phyloP scores from a whole-genome alignment of 352 stramenopile genomes.

The Globisporangium camurandrum region DNA sequence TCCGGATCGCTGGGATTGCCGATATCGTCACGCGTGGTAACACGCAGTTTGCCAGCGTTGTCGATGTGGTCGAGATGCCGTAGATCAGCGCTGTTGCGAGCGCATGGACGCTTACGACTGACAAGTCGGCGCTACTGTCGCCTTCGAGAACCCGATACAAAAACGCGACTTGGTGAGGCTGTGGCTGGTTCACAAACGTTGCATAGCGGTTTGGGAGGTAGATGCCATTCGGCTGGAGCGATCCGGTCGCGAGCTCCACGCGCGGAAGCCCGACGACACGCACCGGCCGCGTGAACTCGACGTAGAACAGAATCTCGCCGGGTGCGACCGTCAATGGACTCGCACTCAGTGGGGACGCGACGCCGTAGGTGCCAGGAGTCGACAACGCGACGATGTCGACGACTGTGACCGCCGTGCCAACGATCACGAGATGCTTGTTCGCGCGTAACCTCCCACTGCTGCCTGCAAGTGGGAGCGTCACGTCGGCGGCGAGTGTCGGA shows the following conservation, averaged over 20 bases:
- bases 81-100: slow-evolving; percentile 34
- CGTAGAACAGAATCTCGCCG: slow-evolving; percentile 60
- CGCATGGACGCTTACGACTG: slow-evolving; percentile 35
- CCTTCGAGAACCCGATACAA: slow-evolving; percentile 52
- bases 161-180: slow-evolving; percentile 42
- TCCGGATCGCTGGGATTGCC: slow-evolving; percentile 18
- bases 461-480: slow-evolving; percentile 22
- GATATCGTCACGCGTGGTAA: slow-evolving; percentile 35
- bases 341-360: slow-evolving; percentile 39
- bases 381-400: slow-evolving; percentile 40
- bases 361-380: slow-evolving; percentile 42
- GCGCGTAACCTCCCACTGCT: slow-evolving; percentile 18
- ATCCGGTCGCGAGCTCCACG: slow-evolving; percentile 53
- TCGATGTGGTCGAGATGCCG: slow-evolving; percentile 36
- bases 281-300: slow-evolving; percentile 55
- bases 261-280: slow-evolving; percentile 32
- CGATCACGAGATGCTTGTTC: slow-evolving; percentile 32
- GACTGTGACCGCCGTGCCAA: slow-evolving; percentile 35
- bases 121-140: slow-evolving; percentile 48
- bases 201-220: slow-evolving; percentile 42
- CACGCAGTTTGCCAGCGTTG: slow-evolving; percentile 14
- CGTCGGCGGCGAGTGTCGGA: slow-evolving; percentile 23
- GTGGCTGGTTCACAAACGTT: slow-evolving; percentile 32
- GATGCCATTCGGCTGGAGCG: slow-evolving; percentile 30
- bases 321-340: slow-evolving; percentile 43